Evolutionary conservation across 495 filamentous ascomycete genomes (phyloP), one percentile per base, ranked within the genome.

Genomic region (Stereocaulon alpinum): DNA sequence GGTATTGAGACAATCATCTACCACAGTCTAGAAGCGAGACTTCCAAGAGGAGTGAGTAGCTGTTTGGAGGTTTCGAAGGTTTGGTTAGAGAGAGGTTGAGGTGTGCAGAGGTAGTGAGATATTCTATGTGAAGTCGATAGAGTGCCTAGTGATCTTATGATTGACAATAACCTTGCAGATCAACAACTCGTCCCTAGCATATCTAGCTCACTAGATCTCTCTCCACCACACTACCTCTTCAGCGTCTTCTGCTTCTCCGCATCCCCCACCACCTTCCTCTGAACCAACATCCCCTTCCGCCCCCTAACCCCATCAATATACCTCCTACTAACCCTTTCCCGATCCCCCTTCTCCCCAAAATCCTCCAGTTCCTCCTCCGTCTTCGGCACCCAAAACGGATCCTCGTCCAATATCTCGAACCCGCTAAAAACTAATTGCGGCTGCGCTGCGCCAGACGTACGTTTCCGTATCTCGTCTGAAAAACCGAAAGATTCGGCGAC

Each of bases 191-290:
- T 18, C 2, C n/a, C 29, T 17, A 11, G 22, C 0, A 17, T n/a
- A 34, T 29, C 18, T 9, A 22, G 20, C 22, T 0, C 45, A 12
- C 4, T 24, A 20, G 0, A 3, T 10, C 45, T 12, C 6, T 24
- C 2, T 14, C 18, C 10, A 3, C 5, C 37, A 1, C 3, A 1
- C 45, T 59, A 97, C 76, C 89, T 81, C 84, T 98, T 98, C 73
- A 98, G 69, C 27, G 89, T 97, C 86, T 95, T 97, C 80, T 97
- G 93, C 82, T 97, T 97, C 82, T 96, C 89, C 24, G 91, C 93
- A 81, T 90, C 85, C 40, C 72, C 80, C 65, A 96, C 88, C 69
- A 89, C 76, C 77, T 82, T 76, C 14, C 87, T 88, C 74, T 83
- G 80, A 15, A 98, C 85, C 66, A 91, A 73, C 75, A 97, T 64